A percentile compares a stretch with the other conserved stretches of the same genome.
Evolutionary conservation across 2,329 filamentous ascomycete genomes (phyloP).

Genomic region (Alternaria burnsii): DNA sequence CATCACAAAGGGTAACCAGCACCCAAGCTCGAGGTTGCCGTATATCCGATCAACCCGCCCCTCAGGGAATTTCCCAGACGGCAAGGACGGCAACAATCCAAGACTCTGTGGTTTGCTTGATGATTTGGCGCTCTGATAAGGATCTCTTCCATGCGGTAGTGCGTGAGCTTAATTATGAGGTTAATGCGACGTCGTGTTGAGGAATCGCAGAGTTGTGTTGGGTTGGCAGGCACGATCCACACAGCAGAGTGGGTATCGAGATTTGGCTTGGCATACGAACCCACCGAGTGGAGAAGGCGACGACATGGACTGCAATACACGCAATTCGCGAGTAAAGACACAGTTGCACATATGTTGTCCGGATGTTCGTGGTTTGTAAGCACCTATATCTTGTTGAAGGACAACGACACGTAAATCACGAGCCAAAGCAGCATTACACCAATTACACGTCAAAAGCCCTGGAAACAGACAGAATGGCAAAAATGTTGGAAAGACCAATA

Average conservation of each 20-base stretch:
- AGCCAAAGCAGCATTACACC: background rate
- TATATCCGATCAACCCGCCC: background rate
- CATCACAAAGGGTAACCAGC: background rate
- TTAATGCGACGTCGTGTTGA: conserved; percentile 5
- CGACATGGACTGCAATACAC: background rate
- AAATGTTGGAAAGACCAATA: background rate
- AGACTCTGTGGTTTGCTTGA: conserved; percentile 12
- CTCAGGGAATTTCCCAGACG: background rate
- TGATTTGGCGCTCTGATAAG: conserved; percentile 11
- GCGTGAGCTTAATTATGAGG: conserved; percentile 11
- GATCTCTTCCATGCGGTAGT: background rate
- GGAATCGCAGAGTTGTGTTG: background rate
- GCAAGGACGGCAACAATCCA: conserved; percentile 13
- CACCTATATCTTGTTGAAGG: background rate
- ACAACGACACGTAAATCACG: background rate
- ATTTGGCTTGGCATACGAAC: background rate
- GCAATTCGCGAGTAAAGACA: background rate
- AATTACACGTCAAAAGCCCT: background rate
- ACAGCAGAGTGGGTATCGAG: background rate
- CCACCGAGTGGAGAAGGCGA: no score
- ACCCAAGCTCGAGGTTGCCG: conserved; percentile 2
- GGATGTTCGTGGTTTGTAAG: background rate
- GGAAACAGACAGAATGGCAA: background rate
- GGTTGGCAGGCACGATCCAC: background rate
- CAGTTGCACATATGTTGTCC: background rate